Base-by-base conservation (phyloP, 1,284 basidiomycete species). In the Ceratobasidium sp. region DNA sequence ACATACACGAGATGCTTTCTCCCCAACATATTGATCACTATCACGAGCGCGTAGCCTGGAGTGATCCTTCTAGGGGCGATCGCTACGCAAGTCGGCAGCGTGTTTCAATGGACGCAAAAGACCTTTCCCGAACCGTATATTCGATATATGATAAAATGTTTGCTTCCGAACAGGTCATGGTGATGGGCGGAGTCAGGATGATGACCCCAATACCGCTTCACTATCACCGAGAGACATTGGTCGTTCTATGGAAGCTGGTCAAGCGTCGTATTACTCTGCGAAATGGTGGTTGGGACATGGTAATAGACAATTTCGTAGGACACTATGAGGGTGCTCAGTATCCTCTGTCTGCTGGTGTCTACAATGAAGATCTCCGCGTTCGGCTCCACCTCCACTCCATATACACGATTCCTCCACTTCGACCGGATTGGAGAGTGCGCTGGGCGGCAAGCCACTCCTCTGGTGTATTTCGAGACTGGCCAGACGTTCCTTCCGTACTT, bases 91-190 rank as follows among this genome's bases (percentile, higher is more conserved):
- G 28, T n/a, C 40, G 12, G 23, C 13, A 59, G 9, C n/a, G 33
- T 7, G 54, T 59, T 20, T 23, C 69, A 23, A 44, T 71, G 7
- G 69, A 71, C 4, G 40, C 69, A 52, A 42, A 59, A 15, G 17
- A 57, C 2, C 69, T 71, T 23, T 52, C 38, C 4, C 56, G 38
- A 13, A 23, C 44, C 20, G 12, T 71, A 5, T 71, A 28, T 23
- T 33, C 54, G 10, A 44, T 71, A 2, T 59, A 71, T 38, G 54
- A 57, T 12, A 42, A 46, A 17, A 71, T 71, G 54, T 91, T 91
- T 71, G 78, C n/a, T 13, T 13, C 33, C 5, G 69, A 71, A 28
- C 52, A 61, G 12, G 23, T 71, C 13, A 80, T 62, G 82, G 84
- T 75, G 57, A 61, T 48, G 10, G 46, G 46, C 46, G 46, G 46